Evolutionary conservation across 257 asterid genomes (phyloP).

Genomic region (Apocynum venetum): DNA sequence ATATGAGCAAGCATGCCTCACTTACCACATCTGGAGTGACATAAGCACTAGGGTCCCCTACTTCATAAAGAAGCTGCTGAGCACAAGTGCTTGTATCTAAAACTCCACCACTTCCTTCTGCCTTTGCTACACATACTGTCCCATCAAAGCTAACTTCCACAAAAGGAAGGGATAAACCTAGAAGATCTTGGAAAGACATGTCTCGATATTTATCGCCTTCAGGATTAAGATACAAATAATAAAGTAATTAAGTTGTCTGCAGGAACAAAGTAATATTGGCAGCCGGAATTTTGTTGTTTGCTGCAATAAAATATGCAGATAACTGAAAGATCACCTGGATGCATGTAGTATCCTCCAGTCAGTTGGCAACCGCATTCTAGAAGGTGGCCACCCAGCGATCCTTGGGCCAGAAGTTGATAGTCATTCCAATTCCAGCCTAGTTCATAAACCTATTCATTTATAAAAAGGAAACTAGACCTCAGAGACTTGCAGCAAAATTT

Average conservation of each 20-base stretch:
- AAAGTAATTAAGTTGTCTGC: slow-evolving; percentile 8
- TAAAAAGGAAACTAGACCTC: slow-evolving; percentile 13
- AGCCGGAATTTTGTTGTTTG: slow-evolving; percentile 11
- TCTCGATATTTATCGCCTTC: slow-evolving; percentile 79
- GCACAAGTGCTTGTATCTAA: slow-evolving; percentile 74
- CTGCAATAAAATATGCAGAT: slow-evolving; percentile 3
- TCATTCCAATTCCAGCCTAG: slow-evolving; percentile 99
- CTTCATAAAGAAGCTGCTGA: slow-evolving; percentile 95
- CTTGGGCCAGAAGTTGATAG: slow-evolving; percentile 76
- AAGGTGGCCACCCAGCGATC: slow-evolving; percentile 89
- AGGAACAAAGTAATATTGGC: slow-evolving; percentile 11
- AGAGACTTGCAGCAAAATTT: neutral
- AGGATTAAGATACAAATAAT: slow-evolving; percentile 9
- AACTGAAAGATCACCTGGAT: slow-evolving; percentile 61
- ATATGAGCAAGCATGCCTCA: slow-evolving; percentile 4
- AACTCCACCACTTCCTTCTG: slow-evolving; percentile 73
- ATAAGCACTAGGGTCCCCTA: slow-evolving; percentile 91
- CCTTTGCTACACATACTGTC: slow-evolving; percentile 68
- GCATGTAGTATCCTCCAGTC: slow-evolving; percentile 97
- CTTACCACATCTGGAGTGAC: slow-evolving; percentile 93
- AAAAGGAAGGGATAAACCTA: slow-evolving; percentile 83
- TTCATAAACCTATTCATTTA: slow-evolving; percentile 68
- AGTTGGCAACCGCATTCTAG: slow-evolving; percentile 99
- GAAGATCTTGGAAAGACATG: slow-evolving; percentile 67
- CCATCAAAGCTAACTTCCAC: slow-evolving; percentile 80